Percentiles rank a stretch among this genome's conserved stretches.
These are phyloP conservation scores for Sisymbrium irio DNA, from an alignment of 345 rosid genomes.

Conservation along the genomic window DNA sequence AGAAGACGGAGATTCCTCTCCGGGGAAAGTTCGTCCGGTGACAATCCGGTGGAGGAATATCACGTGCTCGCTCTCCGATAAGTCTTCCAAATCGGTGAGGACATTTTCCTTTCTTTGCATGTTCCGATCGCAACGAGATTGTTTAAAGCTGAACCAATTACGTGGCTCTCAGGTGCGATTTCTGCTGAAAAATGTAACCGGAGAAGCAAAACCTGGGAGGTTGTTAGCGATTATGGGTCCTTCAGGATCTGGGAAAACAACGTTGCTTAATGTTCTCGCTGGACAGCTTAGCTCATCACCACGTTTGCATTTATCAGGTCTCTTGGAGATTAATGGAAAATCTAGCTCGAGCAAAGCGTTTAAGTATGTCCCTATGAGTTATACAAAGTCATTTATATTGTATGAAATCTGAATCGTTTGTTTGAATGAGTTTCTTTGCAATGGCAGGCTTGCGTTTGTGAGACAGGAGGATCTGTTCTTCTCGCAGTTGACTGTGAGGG, in stretches of 20 bases:
- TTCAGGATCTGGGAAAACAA: constrained; percentile 98
- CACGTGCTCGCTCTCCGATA: constrained; percentile 81
- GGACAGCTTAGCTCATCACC: constrained; percentile 74
- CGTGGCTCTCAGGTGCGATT: constrained; percentile 60
- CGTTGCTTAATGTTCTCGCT: constrained; percentile 85
- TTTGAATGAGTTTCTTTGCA: constrained; percentile 17
- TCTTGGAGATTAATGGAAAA: constrained; percentile 80
- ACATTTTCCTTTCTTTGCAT: constrained; percentile 1
- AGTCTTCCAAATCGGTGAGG: constrained; percentile 71
- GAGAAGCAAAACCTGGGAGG: constrained; percentile 94
- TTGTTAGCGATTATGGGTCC: constrained; percentile 96
- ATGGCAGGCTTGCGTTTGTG: constrained; percentile 78
- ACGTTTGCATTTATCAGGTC: constrained; percentile 78
- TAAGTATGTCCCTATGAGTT: constrained; percentile 46
- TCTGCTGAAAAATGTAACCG: constrained; percentile 75
- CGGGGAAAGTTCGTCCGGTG: constrained; percentile 63
- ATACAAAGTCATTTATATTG: background rate
- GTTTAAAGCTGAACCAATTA: background rate
- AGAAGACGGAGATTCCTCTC: constrained; percentile 45
- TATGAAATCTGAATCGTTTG: constrained; percentile 11
- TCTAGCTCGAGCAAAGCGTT: constrained; percentile 58
- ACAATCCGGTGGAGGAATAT: constrained; percentile 79
- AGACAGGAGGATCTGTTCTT: constrained; percentile 96
- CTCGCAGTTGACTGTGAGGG: constrained; percentile 93
- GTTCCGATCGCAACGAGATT: background rate